phyloP scores from a whole-genome alignment of 169 alveolate species.

The Plasmodium cynomolgi region DNA sequence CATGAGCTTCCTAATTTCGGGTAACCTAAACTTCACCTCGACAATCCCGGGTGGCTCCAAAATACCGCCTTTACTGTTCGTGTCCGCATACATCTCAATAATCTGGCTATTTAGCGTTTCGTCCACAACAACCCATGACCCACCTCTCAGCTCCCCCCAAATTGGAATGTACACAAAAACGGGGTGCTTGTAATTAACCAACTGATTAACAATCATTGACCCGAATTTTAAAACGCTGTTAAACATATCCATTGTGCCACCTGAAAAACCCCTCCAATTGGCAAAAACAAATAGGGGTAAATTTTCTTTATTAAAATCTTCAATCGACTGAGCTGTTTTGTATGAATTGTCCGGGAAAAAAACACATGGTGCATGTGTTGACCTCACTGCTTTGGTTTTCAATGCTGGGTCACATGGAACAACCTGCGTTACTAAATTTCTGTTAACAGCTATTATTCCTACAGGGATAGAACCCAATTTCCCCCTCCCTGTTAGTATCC shows the following conservation, averaged over 20 bases:
- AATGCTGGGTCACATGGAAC: slow-evolving; percentile 65
- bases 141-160: slow-evolving; percentile 87
- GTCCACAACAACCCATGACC: slow-evolving; percentile 91
- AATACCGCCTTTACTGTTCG: slow-evolving; percentile 86
- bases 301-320: slow-evolving; percentile 88
- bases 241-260: slow-evolving; percentile 90
- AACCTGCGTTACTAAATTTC: slow-evolving; percentile 57
- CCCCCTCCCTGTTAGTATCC: slow-evolving; percentile 69
- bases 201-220: slow-evolving; percentile 86
- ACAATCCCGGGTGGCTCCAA: slow-evolving; percentile 88
- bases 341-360: slow-evolving; percentile 91
- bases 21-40: slow-evolving; percentile 82
- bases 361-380: slow-evolving; percentile 80
- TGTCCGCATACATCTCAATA: slow-evolving; percentile 90
- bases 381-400: slow-evolving; percentile 49
- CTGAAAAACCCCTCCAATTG: slow-evolving; percentile 87
- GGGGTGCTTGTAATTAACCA: slow-evolving; percentile 87
- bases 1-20: slow-evolving; percentile 81
- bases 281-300: slow-evolving; percentile 87
- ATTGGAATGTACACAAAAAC: slow-evolving; percentile 88
- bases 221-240: slow-evolving; percentile 86
- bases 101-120: slow-evolving; percentile 85
- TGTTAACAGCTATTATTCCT: slow-evolving; percentile 61
- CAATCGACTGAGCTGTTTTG: slow-evolving; percentile 91
- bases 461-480: slow-evolving; percentile 66